Base-by-base conservation (phyloP, 345 rosid species). In the Turritis glabra region DNA sequence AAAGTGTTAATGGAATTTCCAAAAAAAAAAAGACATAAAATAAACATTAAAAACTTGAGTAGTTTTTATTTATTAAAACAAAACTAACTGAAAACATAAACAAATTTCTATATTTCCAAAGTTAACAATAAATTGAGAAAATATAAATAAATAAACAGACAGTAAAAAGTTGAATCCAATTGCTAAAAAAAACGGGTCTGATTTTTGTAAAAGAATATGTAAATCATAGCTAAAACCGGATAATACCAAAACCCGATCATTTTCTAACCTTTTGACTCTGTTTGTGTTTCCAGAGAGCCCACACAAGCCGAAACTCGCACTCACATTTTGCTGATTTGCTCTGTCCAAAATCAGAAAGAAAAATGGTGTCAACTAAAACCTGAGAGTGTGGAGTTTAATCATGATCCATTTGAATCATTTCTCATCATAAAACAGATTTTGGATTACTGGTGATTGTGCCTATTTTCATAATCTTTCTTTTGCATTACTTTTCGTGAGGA, bases 241-340 rank as follows among this genome's bases (percentile, higher is more conserved):
- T 9, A 52, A 33, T 50, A 23, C 21, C 29, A 7, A 50, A 50
- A 50, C 15, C n/a, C 8, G n/a, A 22, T 22, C n/a, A 52, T 5
- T 13, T 52, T 25, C 32, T 13, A 52, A 52, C 18, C 57, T 52
- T 40, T 52, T 52, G 32, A 52, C 32, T 52, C 25, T 52, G 17
- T 52, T 13, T 52, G 4, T 52, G 17, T 52, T 9, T 26, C 57
- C 9, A 52, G 25, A 25, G 11, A 53, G 35, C 19, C 19, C 35
- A 26, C 8, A 7, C 58, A 53, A 15, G 1, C 19, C 33, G 1
- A 53, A 32, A 32, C 25, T 32, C 12, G 22, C 62, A 57, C 26
- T 32, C 43, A 18, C n/a, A 57, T 32, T 56, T 56, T 57, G 62
- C 25, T 57, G n/a, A 57, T 18, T 57, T 57, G n/a, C 26, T 57